Evolutionary conservation across 2,329 filamentous ascomycete genomes (phyloP).

Genomic region (Colletotrichum chlorophyti): DNA sequence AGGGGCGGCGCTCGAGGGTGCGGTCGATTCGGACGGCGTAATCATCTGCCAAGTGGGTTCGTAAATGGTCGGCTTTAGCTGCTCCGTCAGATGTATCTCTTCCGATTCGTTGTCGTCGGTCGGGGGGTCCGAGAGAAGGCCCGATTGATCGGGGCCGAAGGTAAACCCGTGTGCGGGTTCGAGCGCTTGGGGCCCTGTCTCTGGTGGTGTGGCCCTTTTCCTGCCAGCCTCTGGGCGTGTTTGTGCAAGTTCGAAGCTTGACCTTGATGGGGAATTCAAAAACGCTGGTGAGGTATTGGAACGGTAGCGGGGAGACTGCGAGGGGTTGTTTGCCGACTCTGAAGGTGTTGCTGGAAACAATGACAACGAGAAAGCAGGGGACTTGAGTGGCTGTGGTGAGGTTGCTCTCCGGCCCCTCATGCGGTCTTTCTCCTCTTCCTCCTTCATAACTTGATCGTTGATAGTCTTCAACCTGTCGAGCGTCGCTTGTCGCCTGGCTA

Average conservation of each 20-base stretch:
- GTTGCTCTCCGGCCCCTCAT: slow-evolving; percentile 51
- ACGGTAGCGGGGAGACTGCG: slow-evolving; percentile 49
- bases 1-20: slow-evolving; percentile 32
- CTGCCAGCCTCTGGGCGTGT: not conserved
- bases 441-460: slow-evolving; percentile 49
- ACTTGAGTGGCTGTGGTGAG: slow-evolving; percentile 52
- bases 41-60: slow-evolving; percentile 58
- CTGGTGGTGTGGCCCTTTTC: slow-evolving; percentile 1
- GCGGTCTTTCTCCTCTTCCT: slow-evolving; percentile 41
- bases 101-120: slow-evolving; percentile 34
- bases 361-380: slow-evolving; percentile 38
- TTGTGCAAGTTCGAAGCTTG: slow-evolving; percentile 38
- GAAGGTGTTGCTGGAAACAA: slow-evolving; percentile 50
- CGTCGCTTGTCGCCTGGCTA: slow-evolving; percentile 65
- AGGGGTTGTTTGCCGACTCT: slow-evolving; percentile 30
- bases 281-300: slow-evolving; percentile 63
- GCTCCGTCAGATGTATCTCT: slow-evolving; percentile 35
- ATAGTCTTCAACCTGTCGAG: slow-evolving; percentile 63
- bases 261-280: slow-evolving; percentile 50
- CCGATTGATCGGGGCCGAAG: slow-evolving; percentile 44
- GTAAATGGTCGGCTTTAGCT: slow-evolving; percentile 43
- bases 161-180: slow-evolving; percentile 28
- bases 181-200: not conserved
- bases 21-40: slow-evolving; percentile 40
- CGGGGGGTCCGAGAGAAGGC: slow-evolving; percentile 51